Evolutionary conservation across 192 early-diverging fungal species (phyloP), one percentile per base, ranked within the genome.

Genomic region (Coemansia sp.): DNA sequence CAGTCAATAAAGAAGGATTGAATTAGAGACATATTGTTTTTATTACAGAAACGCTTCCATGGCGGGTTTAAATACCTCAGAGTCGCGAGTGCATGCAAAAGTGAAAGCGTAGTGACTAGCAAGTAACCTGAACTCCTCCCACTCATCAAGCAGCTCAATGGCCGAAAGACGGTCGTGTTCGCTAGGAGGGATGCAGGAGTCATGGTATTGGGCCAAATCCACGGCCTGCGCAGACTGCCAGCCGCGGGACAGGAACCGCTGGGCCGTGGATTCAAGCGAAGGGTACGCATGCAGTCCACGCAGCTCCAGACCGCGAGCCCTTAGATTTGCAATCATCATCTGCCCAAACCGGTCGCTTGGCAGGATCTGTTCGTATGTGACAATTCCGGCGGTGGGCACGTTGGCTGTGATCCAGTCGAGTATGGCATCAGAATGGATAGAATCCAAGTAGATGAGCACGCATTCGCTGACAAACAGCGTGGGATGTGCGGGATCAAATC

Each of bases 381-480:
- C 67, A 65, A 97, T 91, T 1, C 67, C 80, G 6, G 88, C 75
- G 15, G 79, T 65, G 1, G 62, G 51, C 41, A 90, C 67, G 19
- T 80, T 70, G 6, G 67, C 41, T 0, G 86, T 87, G 47, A 89
- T 84, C 93, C 91, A 93, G 54, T 87, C 69, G 5, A 99, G 58
- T 42, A 99, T 90, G 5, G 47, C 47, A 47, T 90, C 84, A 0
- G 92, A 88, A 56, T 86, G 78, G 9, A 61, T 16, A 1, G 94
- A 86, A 41, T 88, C 84, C 32, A 98, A 72, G 77, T 99, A 99
- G 8, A 99, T 90, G 41, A 98, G 79, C 18, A 97, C 93, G 52
- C 95, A 97, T 76, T 99, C 97, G 62, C 95, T 93, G 7, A 99
- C 68, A 61, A 97, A 93, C 46, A 99, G 74, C 0, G 95, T 99